Evolutionary conservation across 192 early-diverging fungal genomes (phyloP), one percentile per base, ranked within the genome.

Genomic region (Backusella luteola): DNA sequence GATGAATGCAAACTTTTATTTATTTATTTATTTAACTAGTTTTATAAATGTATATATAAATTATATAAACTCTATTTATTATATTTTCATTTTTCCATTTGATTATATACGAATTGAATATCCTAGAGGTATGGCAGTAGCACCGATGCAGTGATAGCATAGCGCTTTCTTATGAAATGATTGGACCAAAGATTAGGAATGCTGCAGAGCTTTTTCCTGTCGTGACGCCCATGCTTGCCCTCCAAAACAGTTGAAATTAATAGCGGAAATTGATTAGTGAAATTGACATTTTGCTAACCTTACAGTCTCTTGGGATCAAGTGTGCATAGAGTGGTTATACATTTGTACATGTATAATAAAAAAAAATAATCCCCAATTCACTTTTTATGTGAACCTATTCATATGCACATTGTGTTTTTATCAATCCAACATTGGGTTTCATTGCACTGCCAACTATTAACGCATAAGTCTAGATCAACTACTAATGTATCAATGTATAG

Each of bases 201-300:
- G 53, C 23, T 59, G 23, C 53, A 59, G 53, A 29, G 56, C 56
- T 63, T 63, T 56, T 63, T n/a, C 56, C 56, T 14, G 56, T 63
- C 56, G 26, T 63, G 56, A 29, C 56, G 21, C 56, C 23, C 56
- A 63, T 63, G 56, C 23, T 63, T 63, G 23, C 56, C 3, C 56
- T 63, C 56, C 56, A 63, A 63, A 63, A 63, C 56, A 63, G 56
- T 63, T 63, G 56, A 63, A 63, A 63, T 63, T 63, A 63, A 63
- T 63, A 29, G 56, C 56, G 56, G 56, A 29, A 29, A 63, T 63
- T 63, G 56, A 63, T 63, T 23, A 29, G 56, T 63, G 56, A 29
- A 29, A 63, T 63, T 63, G 56, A 63, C 56, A 29, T 63, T 63
- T 63, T 29, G 56, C 56, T 63, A 63, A 63, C 26, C 23, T 63